Conservation (phyloP, 345 rosid genomes). For the Pugionium dolabratum region DNA sequence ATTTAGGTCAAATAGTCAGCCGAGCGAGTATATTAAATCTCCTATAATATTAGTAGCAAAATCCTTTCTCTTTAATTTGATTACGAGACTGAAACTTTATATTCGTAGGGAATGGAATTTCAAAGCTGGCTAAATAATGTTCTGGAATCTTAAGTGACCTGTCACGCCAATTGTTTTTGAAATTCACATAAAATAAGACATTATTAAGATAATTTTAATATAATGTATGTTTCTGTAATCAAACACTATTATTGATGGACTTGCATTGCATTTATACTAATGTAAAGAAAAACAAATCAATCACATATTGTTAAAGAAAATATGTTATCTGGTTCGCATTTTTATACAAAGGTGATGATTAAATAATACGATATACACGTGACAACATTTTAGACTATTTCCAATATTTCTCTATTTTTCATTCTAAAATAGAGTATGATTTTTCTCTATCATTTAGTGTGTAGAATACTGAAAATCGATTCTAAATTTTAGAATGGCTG, state of each 20-base stretch:
- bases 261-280: neutral
- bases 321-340: neutral
- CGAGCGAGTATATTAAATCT: too few relatives aligned
- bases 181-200: neutral
- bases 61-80: neutral
- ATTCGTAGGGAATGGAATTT: slow-evolving; percentile 11
- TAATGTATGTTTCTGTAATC: neutral
- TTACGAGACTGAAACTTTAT: slow-evolving; percentile 10
- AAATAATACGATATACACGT: neutral
- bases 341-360: neutral
- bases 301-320: neutral
- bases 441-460: neutral
- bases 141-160: slow-evolving; percentile 19
- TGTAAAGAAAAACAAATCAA: neutral
- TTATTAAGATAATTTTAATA: too few relatives aligned
- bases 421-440: too few relatives aligned
- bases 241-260: neutral
- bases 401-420: too few relatives aligned
- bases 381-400: neutral
- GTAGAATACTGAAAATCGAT: neutral
- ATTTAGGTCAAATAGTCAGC: neutral
- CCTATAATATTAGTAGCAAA: neutral
- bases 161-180: neutral
- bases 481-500: too few relatives aligned
- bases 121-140: slow-evolving; percentile 28